These are phyloP conservation scores for Carnegiea gigantea DNA, from an alignment of 179 eudicot species.

Conservation along the genomic window DNA sequence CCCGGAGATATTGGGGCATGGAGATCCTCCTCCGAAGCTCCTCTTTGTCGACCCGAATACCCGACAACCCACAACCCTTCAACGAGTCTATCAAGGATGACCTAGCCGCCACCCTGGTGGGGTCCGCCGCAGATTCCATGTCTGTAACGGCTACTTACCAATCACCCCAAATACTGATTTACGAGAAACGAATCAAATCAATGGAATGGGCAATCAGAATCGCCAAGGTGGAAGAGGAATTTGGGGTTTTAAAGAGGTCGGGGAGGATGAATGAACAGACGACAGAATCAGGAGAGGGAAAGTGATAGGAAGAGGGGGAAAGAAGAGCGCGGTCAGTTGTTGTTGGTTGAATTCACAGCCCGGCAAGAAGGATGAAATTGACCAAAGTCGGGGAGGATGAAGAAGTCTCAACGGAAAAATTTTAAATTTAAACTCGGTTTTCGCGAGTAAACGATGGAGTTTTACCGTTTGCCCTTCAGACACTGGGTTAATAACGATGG, in stretches of 20 bases:
- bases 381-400: neutral
- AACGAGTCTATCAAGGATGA: constrained; percentile 74
- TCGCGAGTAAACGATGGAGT: neutral
- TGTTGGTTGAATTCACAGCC: neutral
- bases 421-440: neutral
- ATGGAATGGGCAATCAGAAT: too few relatives aligned
- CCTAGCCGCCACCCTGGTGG: constrained; percentile 32
- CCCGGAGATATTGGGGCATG: constrained; percentile 62
- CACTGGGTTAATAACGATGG: too few relatives aligned
- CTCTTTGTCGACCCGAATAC: constrained; percentile 48
- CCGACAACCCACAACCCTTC: constrained; percentile 53
- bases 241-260: too few relatives aligned
- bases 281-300: neutral
- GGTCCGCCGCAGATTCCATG: neutral
- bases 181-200: too few relatives aligned
- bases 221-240: too few relatives aligned
- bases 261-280: neutral
- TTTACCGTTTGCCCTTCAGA: neutral
- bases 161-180: too few relatives aligned
- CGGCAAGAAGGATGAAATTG: neutral
- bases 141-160: neutral
- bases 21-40: constrained; percentile 47
- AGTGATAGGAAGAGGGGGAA: neutral
- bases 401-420: neutral
- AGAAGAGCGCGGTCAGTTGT: neutral